Conservation (phyloP, 805 yeast species). For the Metschnikowia hibisci region DNA sequence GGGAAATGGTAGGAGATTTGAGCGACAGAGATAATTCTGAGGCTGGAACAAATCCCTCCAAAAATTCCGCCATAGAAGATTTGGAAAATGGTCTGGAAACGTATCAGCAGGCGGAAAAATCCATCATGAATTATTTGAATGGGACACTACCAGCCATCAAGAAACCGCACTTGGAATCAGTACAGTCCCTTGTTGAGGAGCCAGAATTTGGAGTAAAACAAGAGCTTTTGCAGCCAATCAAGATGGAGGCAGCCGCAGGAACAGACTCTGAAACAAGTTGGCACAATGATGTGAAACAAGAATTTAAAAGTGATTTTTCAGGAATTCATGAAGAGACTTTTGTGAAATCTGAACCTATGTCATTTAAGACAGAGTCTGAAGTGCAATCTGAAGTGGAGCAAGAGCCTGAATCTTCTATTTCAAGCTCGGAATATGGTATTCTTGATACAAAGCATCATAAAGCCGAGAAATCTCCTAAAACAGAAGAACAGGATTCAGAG, state of each 20-base stretch:
- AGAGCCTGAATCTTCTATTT: no score
- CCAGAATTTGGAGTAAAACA: not conserved
- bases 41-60: no score
- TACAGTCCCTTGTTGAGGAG: constrained; percentile 1
- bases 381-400: no score
- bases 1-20: no score
- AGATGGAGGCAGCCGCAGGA: not conserved
- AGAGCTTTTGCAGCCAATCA: not conserved
- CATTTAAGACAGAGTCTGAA: no score
- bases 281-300: not conserved
- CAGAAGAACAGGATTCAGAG: no score
- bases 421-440: no score
- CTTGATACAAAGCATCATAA: constrained; percentile 1
- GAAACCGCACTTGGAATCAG: constrained; percentile 1
- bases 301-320: not conserved
- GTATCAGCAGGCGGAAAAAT: constrained; percentile 37
- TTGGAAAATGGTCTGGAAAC: constrained; percentile 13
- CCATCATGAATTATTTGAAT: constrained; percentile 37
- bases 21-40: no score
- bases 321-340: not conserved
- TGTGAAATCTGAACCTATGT: constrained; percentile 4
- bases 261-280: not conserved
- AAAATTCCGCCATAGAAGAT: no score
- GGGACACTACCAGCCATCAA: constrained; percentile 11
- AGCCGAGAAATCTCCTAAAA: not conserved